phyloP scores from a whole-genome alignment of 2,329 filamentous ascomycete genomes.

The Pseudogymnoascus sp. region DNA sequence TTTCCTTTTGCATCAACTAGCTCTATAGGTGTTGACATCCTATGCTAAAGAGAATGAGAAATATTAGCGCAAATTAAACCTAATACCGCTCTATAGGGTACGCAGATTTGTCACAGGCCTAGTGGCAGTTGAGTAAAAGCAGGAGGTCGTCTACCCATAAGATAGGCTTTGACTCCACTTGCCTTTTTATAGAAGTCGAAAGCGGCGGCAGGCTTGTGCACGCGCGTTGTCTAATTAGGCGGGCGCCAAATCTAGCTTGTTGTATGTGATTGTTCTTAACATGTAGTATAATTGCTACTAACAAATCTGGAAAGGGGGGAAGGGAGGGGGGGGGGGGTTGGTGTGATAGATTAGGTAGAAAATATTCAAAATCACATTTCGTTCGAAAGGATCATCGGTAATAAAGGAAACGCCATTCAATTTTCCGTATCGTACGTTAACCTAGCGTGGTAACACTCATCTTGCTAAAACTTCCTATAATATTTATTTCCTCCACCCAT shows the following conservation, averaged over 20 bases:
- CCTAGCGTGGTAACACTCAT: not conserved
- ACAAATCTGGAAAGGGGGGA: no score
- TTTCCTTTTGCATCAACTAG: slow-evolving; percentile 18
- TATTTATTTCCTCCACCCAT: not conserved
- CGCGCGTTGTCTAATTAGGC: no score
- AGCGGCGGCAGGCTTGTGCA: no score
- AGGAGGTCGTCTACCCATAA: not conserved
- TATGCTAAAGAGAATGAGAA: slow-evolving; percentile 16
- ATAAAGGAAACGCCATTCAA: not conserved
- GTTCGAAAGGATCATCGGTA: not conserved
- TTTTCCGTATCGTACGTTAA: not conserved
- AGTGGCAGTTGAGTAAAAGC: not conserved
- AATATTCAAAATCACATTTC: not conserved
- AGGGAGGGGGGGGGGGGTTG: no score
- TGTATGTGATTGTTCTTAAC: no score
- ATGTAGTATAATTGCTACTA: no score
- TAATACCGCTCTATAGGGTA: slow-evolving; percentile 18
- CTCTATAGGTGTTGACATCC: slow-evolving; percentile 17
- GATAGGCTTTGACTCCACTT: not conserved
- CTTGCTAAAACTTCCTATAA: not conserved
- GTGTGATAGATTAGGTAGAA: no score
- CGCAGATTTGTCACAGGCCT: not conserved
- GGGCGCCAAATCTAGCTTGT: no score
- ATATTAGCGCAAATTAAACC: slow-evolving; percentile 12
- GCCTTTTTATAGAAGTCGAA: no score